A percentile compares a stretch with the other conserved stretches of the same genome.
Evolutionary conservation across 78 protist genomes (phyloP).

Genomic region (Speleostelium caveatum): DNA sequence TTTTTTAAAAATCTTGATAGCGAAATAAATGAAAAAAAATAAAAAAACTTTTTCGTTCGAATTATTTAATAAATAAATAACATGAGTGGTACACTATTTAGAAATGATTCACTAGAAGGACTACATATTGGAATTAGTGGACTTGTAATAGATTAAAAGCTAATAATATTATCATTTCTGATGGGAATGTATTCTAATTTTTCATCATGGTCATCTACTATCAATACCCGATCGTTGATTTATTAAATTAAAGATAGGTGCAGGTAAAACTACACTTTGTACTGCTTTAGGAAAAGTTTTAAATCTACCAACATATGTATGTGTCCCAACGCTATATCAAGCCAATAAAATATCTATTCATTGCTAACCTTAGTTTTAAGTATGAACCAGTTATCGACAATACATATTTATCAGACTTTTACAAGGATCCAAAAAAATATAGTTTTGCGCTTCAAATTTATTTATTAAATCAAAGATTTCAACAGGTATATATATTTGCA

Average conservation of each 20-base stretch:
- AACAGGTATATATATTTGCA: constrained; percentile 59
- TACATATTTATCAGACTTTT: constrained; percentile 83
- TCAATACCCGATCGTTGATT: not conserved
- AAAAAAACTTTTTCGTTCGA: not conserved
- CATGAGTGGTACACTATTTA: not conserved
- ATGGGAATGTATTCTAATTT: not conserved
- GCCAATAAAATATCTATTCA: not conserved
- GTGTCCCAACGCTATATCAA: not conserved
- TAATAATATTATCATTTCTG: no score
- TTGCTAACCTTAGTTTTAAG: constrained; percentile 10
- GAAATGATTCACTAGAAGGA: constrained; percentile 26
- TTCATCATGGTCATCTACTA: not conserved
- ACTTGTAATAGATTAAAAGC: no score
- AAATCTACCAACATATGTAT: constrained; percentile 76
- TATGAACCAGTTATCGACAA: constrained; percentile 87
- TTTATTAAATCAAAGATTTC: constrained; percentile 85
- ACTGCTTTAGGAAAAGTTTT: constrained; percentile 77
- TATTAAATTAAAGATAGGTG: constrained; percentile 46
- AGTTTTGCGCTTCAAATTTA: constrained; percentile 87
- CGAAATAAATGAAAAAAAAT: no score
- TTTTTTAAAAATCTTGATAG: not conserved
- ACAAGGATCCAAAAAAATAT: constrained; percentile 82
- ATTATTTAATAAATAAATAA: no score
- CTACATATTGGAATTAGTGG: constrained; percentile 68
- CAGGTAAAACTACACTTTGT: constrained; percentile 69